Base-by-base conservation (phyloP, 2,329 filamentous ascomycete species). In the Diaporthe sp. region DNA sequence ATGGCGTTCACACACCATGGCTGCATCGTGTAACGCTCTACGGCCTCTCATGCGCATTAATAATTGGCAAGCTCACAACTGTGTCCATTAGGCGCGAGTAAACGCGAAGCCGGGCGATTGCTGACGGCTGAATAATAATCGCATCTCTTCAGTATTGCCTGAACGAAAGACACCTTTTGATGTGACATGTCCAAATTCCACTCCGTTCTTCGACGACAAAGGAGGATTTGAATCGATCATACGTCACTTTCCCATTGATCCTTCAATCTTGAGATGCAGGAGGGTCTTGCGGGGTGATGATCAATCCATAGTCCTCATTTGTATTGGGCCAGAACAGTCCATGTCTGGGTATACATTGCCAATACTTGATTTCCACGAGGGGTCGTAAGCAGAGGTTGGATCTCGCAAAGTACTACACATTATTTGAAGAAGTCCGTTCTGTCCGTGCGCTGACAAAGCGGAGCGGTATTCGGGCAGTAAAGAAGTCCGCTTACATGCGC, bases 361-460 rank as follows among this genome's bases (percentile, higher is more conserved):
- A 25, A 42, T 42, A 25, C 34, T 37, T 37, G 17, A 58, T 3
- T 22, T 58, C 8, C 31, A 58, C 20, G 28, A 22, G 55, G 9
- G 42, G 10, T 7, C 31, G 9, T 39, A n/a, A 7, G n/a, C n/a
- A 4, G 12, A 8, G 22, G 37, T 42, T 17, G 39, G 12, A 17
- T 12, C 13, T 28, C 25, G 13, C 37, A 13, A 44, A 9, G 58
- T 42, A 53, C 63, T 31, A 5, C 13, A 53, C 47, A 28, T 17
- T 31, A 53, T 25, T 10, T 20, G 44, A 9, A 39, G 34, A 39
- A 13, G 63, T 53, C 63, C 60, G 47, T 37, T 5, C 28, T 53
- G 47, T 20, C 47, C n/a, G 47, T 25, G 10, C 44, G 65, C 65
- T 68, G 65, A 68, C 47, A 68, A 68, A 68, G 47, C 65, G 34